Conservation (phyloP, 805 yeast species). For the Hanseniaspora valbyensis region DNA sequence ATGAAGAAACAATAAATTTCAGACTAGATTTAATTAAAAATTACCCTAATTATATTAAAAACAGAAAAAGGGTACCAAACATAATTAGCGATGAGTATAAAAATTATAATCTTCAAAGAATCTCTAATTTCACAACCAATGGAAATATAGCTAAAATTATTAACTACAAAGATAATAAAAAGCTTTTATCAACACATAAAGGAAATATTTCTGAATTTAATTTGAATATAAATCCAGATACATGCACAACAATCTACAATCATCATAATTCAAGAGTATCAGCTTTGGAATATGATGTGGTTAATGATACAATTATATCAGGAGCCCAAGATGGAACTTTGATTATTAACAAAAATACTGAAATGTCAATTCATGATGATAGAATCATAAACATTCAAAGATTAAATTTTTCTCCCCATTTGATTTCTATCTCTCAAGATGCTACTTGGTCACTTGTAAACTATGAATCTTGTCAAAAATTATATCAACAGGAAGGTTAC, state of each 20-base stretch:
- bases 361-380: neutral
- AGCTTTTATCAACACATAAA: constrained; percentile 3
- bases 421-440: constrained; percentile 3
- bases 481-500: constrained; percentile 10
- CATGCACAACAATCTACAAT: neutral
- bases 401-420: neutral
- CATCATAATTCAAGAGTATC: constrained; percentile 10
- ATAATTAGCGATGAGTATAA: neutral
- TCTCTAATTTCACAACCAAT: constrained; percentile 1
- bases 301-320: neutral
- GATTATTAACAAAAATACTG: neutral
- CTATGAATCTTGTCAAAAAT: too few relatives aligned
- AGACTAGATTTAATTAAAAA: constrained; percentile 40
- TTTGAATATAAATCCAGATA: neutral
- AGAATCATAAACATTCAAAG: constrained; percentile 1
- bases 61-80: neutral
- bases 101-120: neutral
- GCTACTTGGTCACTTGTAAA: constrained; percentile 4
- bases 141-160: constrained; percentile 9
- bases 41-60: neutral
- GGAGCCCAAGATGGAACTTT: constrained; percentile 10
- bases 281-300: neutral
- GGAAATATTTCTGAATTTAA: neutral
- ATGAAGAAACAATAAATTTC: constrained; percentile 38
- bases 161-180: neutral